Evolutionary conservation across 352 stramenopile genomes (phyloP), one percentile per base, ranked within the genome.

Genomic region (Globisporangium polare): DNA sequence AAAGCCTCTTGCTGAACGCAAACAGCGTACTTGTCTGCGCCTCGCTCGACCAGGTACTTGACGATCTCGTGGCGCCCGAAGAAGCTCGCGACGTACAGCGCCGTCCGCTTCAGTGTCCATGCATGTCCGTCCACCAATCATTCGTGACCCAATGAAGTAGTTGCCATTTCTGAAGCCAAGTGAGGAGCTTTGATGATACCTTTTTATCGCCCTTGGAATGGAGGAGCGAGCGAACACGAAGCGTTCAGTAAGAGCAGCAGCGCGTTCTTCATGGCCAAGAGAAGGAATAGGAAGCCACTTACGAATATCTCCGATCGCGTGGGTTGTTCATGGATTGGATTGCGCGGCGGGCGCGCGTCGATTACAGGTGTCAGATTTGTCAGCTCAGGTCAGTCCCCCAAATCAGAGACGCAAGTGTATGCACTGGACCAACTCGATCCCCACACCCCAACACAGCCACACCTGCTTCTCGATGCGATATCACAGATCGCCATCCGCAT

Each of bases 11-110:
- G 33, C 33, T 39, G 39, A 45, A 20, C 17, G 3, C 13, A 20
- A 18, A 69, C 68, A 18, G 68, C 68, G 9, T 59, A 90, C 80
- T 72, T 84, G 63, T 90, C 83, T n/a, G 80, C 80, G n/a, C 83
- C 83, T 56, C 65, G 68, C 31, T 56, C 22, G 24, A 90, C 51
- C 53, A 92, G 65, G 10, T 78, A 47, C 52, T 67, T 65, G 17
- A 89, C 77, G 31, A 86, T 65, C 33, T 88, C 73, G 35, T 77
- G 63, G 2, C 77, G 74, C 0, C 69, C 72, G 37, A 89, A 88
- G 66, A 88, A 89, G 62, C 79, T 89, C 3, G 83, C 78, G n/a
- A 86, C 60, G 31, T 89, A 88, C 62, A 92, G 60, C 17, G 77
- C 65, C 5, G 78, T 89, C 41, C 79, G 66, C 77, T 91, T 54